Percentiles rank a stretch among this genome's conserved stretches.
phyloP scores from a whole-genome alignment of 163 green algal species.

The Trebouxiophyceae sp. region DNA sequence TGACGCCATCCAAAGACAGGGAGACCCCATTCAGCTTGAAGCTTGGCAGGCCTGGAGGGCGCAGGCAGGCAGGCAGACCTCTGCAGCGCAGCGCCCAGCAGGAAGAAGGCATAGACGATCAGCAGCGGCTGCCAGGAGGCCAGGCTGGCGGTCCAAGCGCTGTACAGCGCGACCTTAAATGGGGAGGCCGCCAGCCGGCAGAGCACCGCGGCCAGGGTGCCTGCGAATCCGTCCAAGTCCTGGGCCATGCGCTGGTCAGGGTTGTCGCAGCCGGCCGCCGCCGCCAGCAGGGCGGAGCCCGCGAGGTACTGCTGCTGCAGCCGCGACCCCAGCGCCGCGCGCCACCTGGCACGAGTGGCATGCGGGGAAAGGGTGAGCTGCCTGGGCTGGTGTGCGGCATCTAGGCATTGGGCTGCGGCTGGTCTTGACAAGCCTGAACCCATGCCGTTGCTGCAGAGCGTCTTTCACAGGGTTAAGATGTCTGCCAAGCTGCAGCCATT shows the following conservation, averaged over 20 bases:
- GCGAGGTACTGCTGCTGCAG: conserved; percentile 13
- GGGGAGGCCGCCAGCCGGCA: conserved; percentile 4
- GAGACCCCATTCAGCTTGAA: too few relatives aligned
- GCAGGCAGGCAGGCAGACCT: conserved; percentile 8
- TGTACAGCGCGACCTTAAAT: conserved; percentile 8
- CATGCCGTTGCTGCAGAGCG: too few relatives aligned
- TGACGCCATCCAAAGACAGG: too few relatives aligned
- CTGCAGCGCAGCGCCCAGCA: conserved; percentile 1
- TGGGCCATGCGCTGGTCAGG: conserved; percentile 26
- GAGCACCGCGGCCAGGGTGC: conserved; percentile 1
- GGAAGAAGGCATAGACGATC: conserved; percentile 11
- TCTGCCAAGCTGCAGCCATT: too few relatives aligned
- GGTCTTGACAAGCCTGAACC: too few relatives aligned
- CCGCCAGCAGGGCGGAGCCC: neutral
- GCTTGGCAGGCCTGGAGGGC: too few relatives aligned
- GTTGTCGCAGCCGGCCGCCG: conserved; percentile 12
- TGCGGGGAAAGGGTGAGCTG: too few relatives aligned
- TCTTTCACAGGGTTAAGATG: too few relatives aligned
- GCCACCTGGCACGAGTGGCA: too few relatives aligned
- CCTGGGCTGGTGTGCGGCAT: too few relatives aligned
- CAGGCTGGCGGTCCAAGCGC: conserved; percentile 3
- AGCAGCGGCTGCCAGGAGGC: neutral
- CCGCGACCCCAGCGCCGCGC: neutral
- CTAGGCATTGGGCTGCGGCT: too few relatives aligned
- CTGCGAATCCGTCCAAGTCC: conserved; percentile 10